Evolutionary conservation across 202 grass and related monocot genomes (phyloP), one percentile per base, ranked within the genome.

Genomic region (Bolboschoenoplectus hybrid): DNA sequence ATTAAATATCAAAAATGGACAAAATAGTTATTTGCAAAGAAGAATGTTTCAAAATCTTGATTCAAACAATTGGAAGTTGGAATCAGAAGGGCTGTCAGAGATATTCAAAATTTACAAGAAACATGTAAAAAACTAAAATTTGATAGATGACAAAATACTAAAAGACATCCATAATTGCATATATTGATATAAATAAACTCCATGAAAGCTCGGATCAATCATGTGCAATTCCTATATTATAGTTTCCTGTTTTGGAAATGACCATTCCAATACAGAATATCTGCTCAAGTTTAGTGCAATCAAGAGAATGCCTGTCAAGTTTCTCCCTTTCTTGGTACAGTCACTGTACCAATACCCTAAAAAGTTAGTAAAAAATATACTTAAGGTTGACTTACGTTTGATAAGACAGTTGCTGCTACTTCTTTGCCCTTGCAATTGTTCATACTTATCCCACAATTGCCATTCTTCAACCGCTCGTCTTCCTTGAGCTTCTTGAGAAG

Each of bases 401-500:
- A 41, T 2, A 7, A 60, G n/a, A 39, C 75, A 57, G 9, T 35
- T 4, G 16, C 14, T 19, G 52, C 43, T 2, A 67, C 41, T n/a
- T 66, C 62, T 17, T 50, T 82, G 44, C 40, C 41, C 80, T 82
- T 65, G 34, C 19, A 53, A 64, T 35, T 82, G n/a, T 82, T 17
- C 1, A 11, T 50, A 82, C 6, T 49, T 49, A 10, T 65, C n/a
- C 53, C 41, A 14, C 3, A 7, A 5, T 51, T 50, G 41, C 80
- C 10, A 66, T 17, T 84, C 35, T 70, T 38, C 46, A 46, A 9
- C 6, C 3, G 26, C 1, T 57, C 3, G 17, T 38, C 14, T 49
- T 84, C 81, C 46, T 84, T 70, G 81, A 84, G 34, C 34, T n/a
- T 41, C 47, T 84, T 84, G 34, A 68, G 43, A 39, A 84, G 17